These are phyloP conservation scores for Mercurialis annua DNA, from an alignment of 345 rosid species.

Conservation along the genomic window DNA sequence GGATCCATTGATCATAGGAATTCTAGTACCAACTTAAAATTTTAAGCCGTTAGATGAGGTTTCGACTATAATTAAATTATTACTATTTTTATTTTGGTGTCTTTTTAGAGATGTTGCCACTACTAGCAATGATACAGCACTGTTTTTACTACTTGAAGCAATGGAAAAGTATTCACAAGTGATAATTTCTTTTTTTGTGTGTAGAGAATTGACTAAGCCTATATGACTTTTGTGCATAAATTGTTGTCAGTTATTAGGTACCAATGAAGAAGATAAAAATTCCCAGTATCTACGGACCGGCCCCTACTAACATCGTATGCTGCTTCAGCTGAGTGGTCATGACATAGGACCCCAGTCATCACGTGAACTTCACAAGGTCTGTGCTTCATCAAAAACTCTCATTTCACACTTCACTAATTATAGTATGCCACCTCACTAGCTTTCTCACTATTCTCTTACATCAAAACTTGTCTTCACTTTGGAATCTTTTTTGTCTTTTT, in stretches of 20 bases:
- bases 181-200: background rate
- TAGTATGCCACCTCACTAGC: background rate
- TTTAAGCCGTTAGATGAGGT: no score
- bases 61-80: no score
- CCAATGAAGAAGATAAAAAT: conserved; percentile 18
- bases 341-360: conserved; percentile 49
- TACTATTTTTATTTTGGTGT: background rate
- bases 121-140: conserved; percentile 10
- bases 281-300: conserved; percentile 34
- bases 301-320: conserved; percentile 50
- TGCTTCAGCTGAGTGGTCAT: conserved; percentile 30
- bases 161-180: background rate
- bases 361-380: conserved; percentile 40
- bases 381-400: conserved; percentile 13
- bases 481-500: background rate
- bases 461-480: background rate
- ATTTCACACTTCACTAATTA: background rate
- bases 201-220: conserved; percentile 6
- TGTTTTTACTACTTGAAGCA: conserved; percentile 2
- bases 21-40: no score
- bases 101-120: conserved; percentile 17
- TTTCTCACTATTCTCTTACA: background rate
- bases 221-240: background rate
- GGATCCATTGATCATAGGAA: no score
- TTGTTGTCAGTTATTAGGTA: conserved; percentile 26